A percentile compares a stretch with the other conserved stretches of the same genome.
phyloP scores from a whole-genome alignment of 208 protist genomes.

The Wallacemonas collosoma region DNA sequence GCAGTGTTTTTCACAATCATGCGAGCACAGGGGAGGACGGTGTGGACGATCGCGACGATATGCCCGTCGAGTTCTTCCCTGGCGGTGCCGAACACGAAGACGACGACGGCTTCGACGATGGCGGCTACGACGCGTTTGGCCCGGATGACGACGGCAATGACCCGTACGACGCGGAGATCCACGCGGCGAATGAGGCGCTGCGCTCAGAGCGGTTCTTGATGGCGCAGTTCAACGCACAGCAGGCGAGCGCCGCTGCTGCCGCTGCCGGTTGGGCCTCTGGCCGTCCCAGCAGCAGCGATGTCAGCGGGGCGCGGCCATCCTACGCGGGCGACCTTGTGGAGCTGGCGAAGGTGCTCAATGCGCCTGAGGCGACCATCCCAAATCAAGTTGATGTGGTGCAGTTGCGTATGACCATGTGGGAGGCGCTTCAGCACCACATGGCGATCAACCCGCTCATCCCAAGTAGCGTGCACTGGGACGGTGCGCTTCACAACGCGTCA shows the following conservation, averaged over 20 bases:
- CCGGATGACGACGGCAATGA: slow-evolving; percentile 32
- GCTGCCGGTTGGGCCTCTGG: slow-evolving; percentile 15
- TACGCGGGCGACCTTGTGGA: slow-evolving; percentile 31
- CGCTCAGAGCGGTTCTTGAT: slow-evolving; percentile 38
- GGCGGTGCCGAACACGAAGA: slow-evolving; percentile 61
- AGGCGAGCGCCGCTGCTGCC: slow-evolving; percentile 21
- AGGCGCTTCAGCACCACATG: slow-evolving; percentile 46
- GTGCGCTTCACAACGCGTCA: slow-evolving; percentile 9
- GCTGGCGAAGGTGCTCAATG: slow-evolving; percentile 53
- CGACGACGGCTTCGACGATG: slow-evolving; percentile 53
- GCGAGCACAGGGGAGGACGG: background rate
- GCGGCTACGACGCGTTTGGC: slow-evolving; percentile 42
- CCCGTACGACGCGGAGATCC: slow-evolving; percentile 26
- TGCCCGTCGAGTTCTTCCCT: slow-evolving; percentile 84
- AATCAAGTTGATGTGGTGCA: slow-evolving; percentile 86
- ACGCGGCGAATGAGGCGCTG: slow-evolving; percentile 31
- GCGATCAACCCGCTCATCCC: slow-evolving; percentile 22
- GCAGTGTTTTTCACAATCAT: background rate
- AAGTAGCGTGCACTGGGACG: slow-evolving; percentile 22
- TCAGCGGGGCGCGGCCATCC: background rate
- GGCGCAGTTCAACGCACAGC: slow-evolving; percentile 41
- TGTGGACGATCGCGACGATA: slow-evolving; percentile 36
- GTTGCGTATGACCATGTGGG: slow-evolving; percentile 85
- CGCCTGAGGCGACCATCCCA: slow-evolving; percentile 67
- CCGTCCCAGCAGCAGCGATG: slow-evolving; percentile 22